Conservation (phyloP, 805 yeast genomes). For the Candida odintsovae region DNA sequence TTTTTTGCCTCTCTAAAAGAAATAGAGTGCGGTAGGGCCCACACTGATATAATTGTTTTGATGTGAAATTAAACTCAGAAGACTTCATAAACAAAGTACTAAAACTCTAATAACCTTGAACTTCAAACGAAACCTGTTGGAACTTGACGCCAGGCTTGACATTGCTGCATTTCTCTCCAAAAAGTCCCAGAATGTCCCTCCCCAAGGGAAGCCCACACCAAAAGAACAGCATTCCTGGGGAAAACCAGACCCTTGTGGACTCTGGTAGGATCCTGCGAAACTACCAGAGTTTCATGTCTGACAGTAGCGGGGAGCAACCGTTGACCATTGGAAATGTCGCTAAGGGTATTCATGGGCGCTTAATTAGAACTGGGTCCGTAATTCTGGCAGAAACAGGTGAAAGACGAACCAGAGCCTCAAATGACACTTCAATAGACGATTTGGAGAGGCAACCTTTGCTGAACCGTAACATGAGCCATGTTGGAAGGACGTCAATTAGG, state of each 20-base stretch:
- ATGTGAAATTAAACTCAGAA: neutral
- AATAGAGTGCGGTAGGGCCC: neutral
- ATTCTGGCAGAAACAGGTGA: slow-evolving; percentile 42
- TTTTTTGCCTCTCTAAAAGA: neutral
- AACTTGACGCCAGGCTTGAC: too few species aligned
- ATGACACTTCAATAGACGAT: slow-evolving; percentile 6
- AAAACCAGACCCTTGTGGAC: neutral
- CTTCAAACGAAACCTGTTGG: too few species aligned
- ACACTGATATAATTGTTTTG: neutral
- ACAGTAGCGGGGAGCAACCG: slow-evolving; percentile 11
- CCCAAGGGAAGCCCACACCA: neutral
- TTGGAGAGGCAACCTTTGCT: slow-evolving; percentile 9
- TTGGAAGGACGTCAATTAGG: neutral
- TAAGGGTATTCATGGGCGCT: slow-evolving; percentile 11
- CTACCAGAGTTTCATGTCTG: slow-evolving; percentile 19
- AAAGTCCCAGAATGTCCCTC: neutral
- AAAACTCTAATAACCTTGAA: too few species aligned
- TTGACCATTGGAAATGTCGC: slow-evolving; percentile 7
- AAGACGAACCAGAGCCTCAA: slow-evolving; percentile 19
- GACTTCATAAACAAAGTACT: too few species aligned
- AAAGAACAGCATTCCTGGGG: neutral
- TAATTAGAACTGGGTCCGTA: slow-evolving; percentile 29
- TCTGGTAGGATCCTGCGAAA: slow-evolving; percentile 6
- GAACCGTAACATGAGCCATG: too few species aligned
- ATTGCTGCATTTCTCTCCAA: too few species aligned